Percentiles rank a stretch among this genome's conserved stretches.
Evolutionary conservation across 2,329 filamentous ascomycete species (phyloP).

Genomic region (Colletotrichum eleusines): DNA sequence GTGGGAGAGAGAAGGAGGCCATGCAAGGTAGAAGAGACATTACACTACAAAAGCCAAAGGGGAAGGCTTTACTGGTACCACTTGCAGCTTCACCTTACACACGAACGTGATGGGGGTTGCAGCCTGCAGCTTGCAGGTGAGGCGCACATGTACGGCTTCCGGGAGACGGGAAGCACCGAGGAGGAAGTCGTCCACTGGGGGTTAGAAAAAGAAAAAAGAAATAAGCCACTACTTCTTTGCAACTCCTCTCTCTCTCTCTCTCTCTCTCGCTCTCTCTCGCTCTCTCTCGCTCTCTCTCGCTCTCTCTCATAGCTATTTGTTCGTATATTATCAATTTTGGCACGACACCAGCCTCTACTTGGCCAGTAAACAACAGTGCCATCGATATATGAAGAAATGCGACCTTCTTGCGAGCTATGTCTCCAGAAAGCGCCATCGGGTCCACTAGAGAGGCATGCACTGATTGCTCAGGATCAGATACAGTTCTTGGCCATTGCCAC

Average conservation of each 20-base stretch:
- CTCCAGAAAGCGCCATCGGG: background rate
- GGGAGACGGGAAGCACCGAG: slow-evolving; percentile 1
- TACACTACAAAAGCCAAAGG: background rate
- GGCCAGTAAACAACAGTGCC: background rate
- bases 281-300: no score
- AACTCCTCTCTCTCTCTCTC: no score
- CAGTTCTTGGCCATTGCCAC: no score
- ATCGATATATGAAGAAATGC: slow-evolving; percentile 7
- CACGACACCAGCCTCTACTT: background rate
- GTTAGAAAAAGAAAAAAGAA: background rate
- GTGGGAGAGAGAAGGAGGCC: background rate
- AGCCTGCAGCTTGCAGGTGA: slow-evolving; percentile 24
- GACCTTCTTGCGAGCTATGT: background rate
- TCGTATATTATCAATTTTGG: background rate
- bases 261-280: no score
- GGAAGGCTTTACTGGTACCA: background rate
- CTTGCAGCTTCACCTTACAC: slow-evolving; percentile 14
- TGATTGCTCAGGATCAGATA: background rate
- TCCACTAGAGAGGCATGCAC: background rate
- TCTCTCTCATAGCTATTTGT: background rate
- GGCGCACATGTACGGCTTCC: slow-evolving; percentile 18
- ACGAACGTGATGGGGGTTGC: slow-evolving; percentile 26
- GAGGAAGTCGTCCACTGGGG: background rate
- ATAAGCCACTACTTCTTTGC: background rate
- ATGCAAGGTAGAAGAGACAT: background rate